Evolutionary conservation across 2,329 filamentous ascomycete genomes (phyloP), one percentile per base, ranked within the genome.

Genomic region (Beauveria bassiana): DNA sequence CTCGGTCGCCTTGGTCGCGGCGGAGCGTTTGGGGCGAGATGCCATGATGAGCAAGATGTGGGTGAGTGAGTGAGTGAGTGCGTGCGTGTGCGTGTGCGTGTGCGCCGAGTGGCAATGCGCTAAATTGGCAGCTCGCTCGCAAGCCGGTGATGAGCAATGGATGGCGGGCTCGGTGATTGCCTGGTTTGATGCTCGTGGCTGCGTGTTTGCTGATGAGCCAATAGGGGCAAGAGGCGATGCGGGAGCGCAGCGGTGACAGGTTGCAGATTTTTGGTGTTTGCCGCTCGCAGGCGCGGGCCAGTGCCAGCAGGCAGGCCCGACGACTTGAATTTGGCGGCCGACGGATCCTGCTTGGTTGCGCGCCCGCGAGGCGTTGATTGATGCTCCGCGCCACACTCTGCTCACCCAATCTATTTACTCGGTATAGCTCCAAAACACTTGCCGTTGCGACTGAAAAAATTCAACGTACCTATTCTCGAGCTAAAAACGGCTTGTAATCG

Each of bases 1-100:
- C 65, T 78, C 74, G 58, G 73, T 75, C 50, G 77, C 77, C 70
- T 70, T 77, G 52, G 74, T 67, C 62, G 76, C 76, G 31, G 77
- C 76, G 24, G 75, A 77, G 49, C 77, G 74, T 57, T 76, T 79
- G 47, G 81, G 80, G 62, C 81, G 78, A 38, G 77, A 74, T 51
- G 78, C 66, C 80, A 82, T 82, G 64, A 62, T 68, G 60, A 59
- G 59, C 57, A 65, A 65, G 65, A 10, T 54, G 56, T 28, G 45
- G 38, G 22, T 40, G 43, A 40, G 31, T 24, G 56, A 24, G 51
- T 40, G 42, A 38, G 34, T 38, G 34, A 1, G 34, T 38, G 31
- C 3, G 18, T 31, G 34, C 34, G 34, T 38, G 12, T 38, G 34
- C 34, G 34, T 34, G 31, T 34, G 31, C 9, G 47, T 50, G n/a